Evolutionary conservation across 495 filamentous ascomycete species (phyloP), one percentile per base, ranked within the genome.

Genomic region (Talaromyces proteolyticus): DNA sequence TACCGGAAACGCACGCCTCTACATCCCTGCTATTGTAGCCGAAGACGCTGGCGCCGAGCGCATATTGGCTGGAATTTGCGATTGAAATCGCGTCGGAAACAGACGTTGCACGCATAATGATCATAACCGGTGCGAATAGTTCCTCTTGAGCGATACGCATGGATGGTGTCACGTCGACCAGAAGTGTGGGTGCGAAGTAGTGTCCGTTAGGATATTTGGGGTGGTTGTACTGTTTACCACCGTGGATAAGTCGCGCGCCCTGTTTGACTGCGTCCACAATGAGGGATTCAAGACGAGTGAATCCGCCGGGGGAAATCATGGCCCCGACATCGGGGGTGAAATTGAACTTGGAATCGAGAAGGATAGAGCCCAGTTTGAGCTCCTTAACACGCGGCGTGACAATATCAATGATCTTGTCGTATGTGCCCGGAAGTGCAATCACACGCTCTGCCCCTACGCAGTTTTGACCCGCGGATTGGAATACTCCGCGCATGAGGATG

Each of bases 401-500:
- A 49, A 86, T 74, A 12, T 72, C 58, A 48, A 95, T 72, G 22
- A 99, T 79, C 38, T 73, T 69, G 42, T 82, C 65, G 73, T 97
- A 97, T 39, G 82, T 73, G 17, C 70, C 69, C 1, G 89, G 86
- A 10, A 85, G 76, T 42, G 86, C 88, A 58, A 99, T 81, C 63
- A 97, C 84, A 37, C 93, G 86, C 69, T 99, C 93, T 50, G 95
- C 88, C 51, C 94, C 93, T 64, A 97, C 89, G 68, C 93, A 99
- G 69, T 99, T 99, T 62, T 99, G 93, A 1, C 93, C 93, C n/a
- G 91, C 82, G 49, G 91, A 89, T 65, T 96, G 92, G 74, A 97
- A 99, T 25, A 87, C 86, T 38, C 91, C 93, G 45, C 94, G 84
- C 72, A 97, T 80, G 53, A 97, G 78, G 52, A 91, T 85, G 23